Evolutionary conservation across 495 filamentous ascomycete genomes (phyloP), one percentile per base, ranked within the genome.

Genomic region (Neohortaea acidophila): DNA sequence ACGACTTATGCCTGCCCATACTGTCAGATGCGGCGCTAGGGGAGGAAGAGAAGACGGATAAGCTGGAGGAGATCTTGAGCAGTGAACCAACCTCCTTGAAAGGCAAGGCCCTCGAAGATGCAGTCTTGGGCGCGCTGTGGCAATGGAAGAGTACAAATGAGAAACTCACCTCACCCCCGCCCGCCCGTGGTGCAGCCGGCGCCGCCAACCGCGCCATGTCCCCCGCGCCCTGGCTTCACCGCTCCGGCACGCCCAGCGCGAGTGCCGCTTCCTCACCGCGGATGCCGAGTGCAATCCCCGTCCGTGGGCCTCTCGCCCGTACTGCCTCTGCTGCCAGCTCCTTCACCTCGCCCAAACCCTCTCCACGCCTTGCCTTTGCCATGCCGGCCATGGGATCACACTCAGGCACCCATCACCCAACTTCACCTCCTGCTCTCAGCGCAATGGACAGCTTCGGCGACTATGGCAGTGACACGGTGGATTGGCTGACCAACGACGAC

Each of bases 41-140:
- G 46, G 91, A 96, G 50, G 91, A 99, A 55, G 91, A 96, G 44
- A 91, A 85, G 65, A 81, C 79, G 2, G 91, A 99, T 57, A 85
- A 78, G 60, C 65, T 94, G 35, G 84, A 93, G 56, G 82, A 86
- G 46, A 66, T 92, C 15, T 65, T 96, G 43, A 75, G 75, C 57
- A 76, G 74, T 40, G 77, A 84, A 60, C 47, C 47, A 14, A 84
- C 83, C 5, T 69, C 68, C 12, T 61, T 96, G 38, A 70, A 67
- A 8, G 86, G 84, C n/a, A 60, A 75, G 44, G 63, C 75, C 13
- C 66, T 99, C 30, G 91, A 96, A 55, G 85, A 94, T 64, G 78
- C 80, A 24, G 74, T 94, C 15, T 69, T 99, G 36, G 84, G 94
- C 57, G 76, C 84, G 28, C 64, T 96, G 51, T 96, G 91, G 91